Base-by-base conservation (phyloP, 2,329 filamentous ascomycete species). In the Monilinia fructicola region DNA sequence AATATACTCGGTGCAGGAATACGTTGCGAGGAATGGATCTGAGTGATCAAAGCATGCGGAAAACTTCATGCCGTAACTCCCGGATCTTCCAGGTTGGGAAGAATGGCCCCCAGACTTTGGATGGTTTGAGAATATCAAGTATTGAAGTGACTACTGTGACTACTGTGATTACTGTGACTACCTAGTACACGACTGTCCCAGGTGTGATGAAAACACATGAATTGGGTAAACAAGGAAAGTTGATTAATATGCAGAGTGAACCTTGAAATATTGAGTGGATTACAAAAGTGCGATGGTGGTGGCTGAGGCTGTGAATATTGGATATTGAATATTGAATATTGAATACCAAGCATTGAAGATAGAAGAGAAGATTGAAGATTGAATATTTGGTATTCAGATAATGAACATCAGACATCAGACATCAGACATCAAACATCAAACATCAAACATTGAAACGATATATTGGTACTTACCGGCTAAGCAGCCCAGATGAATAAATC, bases 1-100 rank as follows among this genome's bases (percentile, higher is more conserved):
- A 26, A 9, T n/a, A n/a, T n/a, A n/a, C n/a, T n/a, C n/a, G n/a
- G n/a, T n/a, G n/a, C n/a, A n/a, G n/a, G n/a, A n/a, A n/a, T n/a
- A n/a, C n/a, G 40, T 16, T 58, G 46, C 18, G 55, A 58, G 55
- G 26, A 44, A 58, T 56, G 14, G 16, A 44, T 21, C 38, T 31
- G 40, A 40, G 23, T 42, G 40, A 58, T 46, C 40, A 46, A 44
- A 46, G 40, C 40, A 58, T 48, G 42, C 55, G 55, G 18, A 16
- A 59, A 46, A 59, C 31, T 46, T 31, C 55, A 48, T 59, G 42
- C 55, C 18, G 55, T 48, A 46, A 59, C 18, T 46, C 26, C 42
- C 42, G 18, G 26, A 7, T 23, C 14, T n/a, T 46, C 7, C 2
- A 21, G 28, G 40, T 42, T 44, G 4, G 40, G 10, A 23, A 44